Base-by-base conservation (phyloP, 805 yeast genomes). In the Nakazawaea wyomingensis region DNA sequence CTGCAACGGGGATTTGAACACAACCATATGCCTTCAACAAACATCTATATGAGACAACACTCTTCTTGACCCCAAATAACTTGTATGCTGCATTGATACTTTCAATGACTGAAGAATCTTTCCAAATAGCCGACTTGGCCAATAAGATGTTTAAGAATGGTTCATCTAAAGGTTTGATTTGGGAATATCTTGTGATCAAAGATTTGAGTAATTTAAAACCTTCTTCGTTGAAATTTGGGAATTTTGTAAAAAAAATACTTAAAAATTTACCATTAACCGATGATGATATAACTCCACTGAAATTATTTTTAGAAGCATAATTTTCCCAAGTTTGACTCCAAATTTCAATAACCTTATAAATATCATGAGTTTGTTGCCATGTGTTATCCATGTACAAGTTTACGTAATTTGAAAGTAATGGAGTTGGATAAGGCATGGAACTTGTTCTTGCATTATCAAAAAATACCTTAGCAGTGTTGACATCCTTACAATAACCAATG, bases 91-190 rank as follows among this genome's bases (percentile, higher is more conserved):
- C 71, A 28, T 82, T 69, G 45, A 85, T 68, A 48, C 78, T 81
- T 51, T 81, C 78, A 45, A 82, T 74, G 10, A 82, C 80, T n/a
- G 67, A 65, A 47, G 78, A 69, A 56, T 80, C 82, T 42, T 72
- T 72, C 95, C 95, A 85, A 47, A 68, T 64, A 26, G 77, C 76
- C 50, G 78, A 73, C 55, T 80, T 80, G 32, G 86, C 75, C 45
- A 86, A 69, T 42, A 85, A 69, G 34, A 85, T 85, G 60, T 86
- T 87, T 60, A 87, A 74, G 55, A 87, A 85, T n/a, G 86, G 82
- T 59, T 85, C 91, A 59, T 85, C 91, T 44, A 82, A 71, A 18
- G 74, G 68, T 54, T 77, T 78, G 48, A 78, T 66, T 37, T 68
- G 68, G 39, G 78, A 70, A 57, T 83, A 82, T 27, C 70, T 65